These are phyloP conservation scores for Zoysia japonica DNA, from an alignment of 176 grass and related monocot genomes.

Conservation along the genomic window DNA sequence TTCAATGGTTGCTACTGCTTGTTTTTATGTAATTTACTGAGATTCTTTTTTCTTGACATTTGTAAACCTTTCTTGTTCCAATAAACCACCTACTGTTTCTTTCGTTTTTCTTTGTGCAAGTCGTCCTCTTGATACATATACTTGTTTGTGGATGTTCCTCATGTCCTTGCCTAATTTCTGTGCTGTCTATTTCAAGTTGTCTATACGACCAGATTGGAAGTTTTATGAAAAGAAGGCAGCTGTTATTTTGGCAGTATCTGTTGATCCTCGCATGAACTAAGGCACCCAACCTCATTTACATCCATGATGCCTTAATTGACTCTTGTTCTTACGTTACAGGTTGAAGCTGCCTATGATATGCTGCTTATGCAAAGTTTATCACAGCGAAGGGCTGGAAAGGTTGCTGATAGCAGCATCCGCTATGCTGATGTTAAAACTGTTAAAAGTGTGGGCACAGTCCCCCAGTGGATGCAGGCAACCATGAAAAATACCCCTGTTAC, in stretches of 20 bases:
- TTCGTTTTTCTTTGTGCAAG: slow-evolving; percentile 44
- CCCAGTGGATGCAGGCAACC: slow-evolving; percentile 74
- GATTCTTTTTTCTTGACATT: not conserved
- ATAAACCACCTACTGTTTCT: slow-evolving; percentile 12
- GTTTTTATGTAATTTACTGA: not conserved
- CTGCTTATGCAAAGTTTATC: slow-evolving; percentile 93
- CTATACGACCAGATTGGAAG: not conserved
- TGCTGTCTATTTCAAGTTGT: slow-evolving; percentile 31
- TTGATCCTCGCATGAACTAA: not conserved
- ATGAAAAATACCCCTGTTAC: slow-evolving; percentile 70
- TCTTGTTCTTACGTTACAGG: slow-evolving; percentile 52
- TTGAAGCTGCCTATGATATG: slow-evolving; percentile 91
- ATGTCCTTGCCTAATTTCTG: slow-evolving; percentile 31
- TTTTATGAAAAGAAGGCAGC: slow-evolving; percentile 2
- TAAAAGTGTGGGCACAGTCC: slow-evolving; percentile 49
- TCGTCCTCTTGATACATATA: slow-evolving; percentile 45
- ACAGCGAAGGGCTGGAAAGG: slow-evolving; percentile 78
- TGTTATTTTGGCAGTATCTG: slow-evolving; percentile 28
- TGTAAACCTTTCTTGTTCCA: slow-evolving; percentile 39
- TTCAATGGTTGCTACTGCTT: slow-evolving; percentile 1
- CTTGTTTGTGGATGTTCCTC: slow-evolving; percentile 41
- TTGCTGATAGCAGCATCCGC: slow-evolving; percentile 69
- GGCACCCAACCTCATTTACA: not conserved
- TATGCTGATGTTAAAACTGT: slow-evolving; percentile 93
- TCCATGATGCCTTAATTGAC: slow-evolving; percentile 34